Evolutionary conservation across 176 grass and related monocot species (phyloP).

Genomic region (Eragrostis nindensis): DNA sequence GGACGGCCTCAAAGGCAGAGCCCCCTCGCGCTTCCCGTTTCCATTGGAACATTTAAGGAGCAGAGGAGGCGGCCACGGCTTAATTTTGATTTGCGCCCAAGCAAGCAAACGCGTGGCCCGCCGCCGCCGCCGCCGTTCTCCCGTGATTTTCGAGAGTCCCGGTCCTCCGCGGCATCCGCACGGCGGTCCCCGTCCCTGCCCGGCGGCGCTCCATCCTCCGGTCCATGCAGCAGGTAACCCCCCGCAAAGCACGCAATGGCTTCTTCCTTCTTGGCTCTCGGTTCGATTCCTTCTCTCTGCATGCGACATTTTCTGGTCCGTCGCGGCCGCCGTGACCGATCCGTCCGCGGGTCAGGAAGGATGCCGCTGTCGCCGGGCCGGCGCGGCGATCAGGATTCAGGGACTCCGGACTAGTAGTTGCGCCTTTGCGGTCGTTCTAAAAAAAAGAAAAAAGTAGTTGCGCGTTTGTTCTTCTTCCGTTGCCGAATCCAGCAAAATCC

Average conservation of each 20-base stretch:
- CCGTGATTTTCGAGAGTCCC: not conserved
- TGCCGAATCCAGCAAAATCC: too few species aligned
- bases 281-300: not conserved
- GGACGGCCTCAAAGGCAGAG: not conserved
- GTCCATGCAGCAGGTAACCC: constrained; percentile 2
- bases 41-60: not conserved
- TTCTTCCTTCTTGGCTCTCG: not conserved
- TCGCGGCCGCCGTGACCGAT: not conserved
- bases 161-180: not conserved
- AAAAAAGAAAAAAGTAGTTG: too few species aligned
- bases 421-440: too few species aligned
- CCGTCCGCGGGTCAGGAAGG: not conserved
- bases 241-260: not conserved
- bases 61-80: not conserved
- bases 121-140: not conserved
- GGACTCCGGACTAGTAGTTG: not conserved
- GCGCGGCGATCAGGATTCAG: not conserved
- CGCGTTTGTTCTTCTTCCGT: not conserved
- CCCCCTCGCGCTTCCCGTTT: not conserved
- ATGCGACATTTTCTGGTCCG: not conserved
- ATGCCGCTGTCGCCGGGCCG: not conserved
- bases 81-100: not conserved
- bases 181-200: not conserved
- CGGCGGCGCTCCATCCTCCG: too few species aligned
- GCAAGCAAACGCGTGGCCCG: not conserved